Conservation (phyloP, 2,329 filamentous ascomycete genomes). For the Magnaporthiopsis incrustans region DNA sequence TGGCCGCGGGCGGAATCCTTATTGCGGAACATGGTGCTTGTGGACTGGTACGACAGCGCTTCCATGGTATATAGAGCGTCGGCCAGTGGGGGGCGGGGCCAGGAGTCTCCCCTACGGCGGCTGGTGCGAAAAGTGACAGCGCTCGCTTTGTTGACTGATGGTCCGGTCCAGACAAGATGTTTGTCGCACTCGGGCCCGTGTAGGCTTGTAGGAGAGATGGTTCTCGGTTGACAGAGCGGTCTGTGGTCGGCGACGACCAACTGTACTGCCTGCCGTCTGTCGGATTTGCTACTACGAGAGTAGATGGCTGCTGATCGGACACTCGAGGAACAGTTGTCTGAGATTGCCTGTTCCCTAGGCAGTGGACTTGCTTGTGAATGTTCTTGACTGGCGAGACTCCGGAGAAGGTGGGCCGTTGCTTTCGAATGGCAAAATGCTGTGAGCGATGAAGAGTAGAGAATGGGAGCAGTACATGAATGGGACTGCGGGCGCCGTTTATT, state of each 20-base stretch:
- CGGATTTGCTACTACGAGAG: background rate
- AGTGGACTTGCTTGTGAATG: background rate
- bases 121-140: too few species aligned
- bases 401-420: background rate
- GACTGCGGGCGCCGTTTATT: background rate
- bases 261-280: too few species aligned
- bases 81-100: too few species aligned
- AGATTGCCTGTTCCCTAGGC: background rate
- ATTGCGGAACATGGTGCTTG: background rate
- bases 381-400: background rate
- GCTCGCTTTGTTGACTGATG: too few species aligned
- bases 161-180: too few species aligned
- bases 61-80: background rate
- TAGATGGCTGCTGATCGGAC: background rate
- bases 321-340: background rate
- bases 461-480: background rate
- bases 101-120: background rate
- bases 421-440: background rate
- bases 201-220: too few species aligned
- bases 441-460: background rate
- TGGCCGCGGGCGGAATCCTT: background rate
- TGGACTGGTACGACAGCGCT: background rate
- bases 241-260: too few species aligned
- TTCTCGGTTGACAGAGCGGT: too few species aligned
- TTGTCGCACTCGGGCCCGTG: too few species aligned